Percentiles rank a stretch among this genome's conserved stretches.
phyloP scores from a whole-genome alignment of 176 grass and related monocot species.

The Poa annua region DNA sequence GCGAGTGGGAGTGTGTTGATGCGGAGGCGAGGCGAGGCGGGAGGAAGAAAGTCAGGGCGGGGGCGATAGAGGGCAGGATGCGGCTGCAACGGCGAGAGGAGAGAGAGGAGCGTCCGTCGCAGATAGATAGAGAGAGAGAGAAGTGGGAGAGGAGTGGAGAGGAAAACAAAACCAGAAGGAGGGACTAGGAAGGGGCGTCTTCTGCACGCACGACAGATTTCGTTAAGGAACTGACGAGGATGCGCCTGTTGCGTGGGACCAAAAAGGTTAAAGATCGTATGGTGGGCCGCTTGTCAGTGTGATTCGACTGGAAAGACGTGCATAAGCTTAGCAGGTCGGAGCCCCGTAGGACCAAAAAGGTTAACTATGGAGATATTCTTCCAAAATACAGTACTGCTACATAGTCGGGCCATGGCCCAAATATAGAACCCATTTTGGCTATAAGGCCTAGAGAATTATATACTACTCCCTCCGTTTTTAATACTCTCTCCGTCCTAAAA shows the following conservation, averaged over 20 bases:
- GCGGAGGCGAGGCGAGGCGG: background rate
- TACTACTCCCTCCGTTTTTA: too few relatives aligned
- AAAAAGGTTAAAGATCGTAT: background rate
- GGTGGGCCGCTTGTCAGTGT: background rate
- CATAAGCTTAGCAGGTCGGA: background rate
- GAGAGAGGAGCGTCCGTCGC: background rate
- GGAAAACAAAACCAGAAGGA: background rate
- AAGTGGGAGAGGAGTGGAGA: background rate
- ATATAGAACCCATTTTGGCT: too few relatives aligned
- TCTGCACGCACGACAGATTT: conserved; percentile 20
- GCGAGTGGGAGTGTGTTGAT: background rate
- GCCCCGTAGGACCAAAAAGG: background rate
- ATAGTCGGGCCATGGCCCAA: too few relatives aligned
- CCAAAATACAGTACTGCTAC: background rate
- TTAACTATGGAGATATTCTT: background rate
- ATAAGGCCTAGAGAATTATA: too few relatives aligned
- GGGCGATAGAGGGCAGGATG: background rate
- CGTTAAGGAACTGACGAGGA: background rate
- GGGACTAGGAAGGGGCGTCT: background rate
- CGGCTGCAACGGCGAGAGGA: conserved; percentile 18
- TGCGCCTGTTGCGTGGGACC: background rate
- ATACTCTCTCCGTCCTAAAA: too few relatives aligned
- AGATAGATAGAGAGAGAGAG: background rate
- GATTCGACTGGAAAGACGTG: background rate
- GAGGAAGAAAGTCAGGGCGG: background rate